Evolutionary conservation across 2,329 filamentous ascomycete species (phyloP).

Genomic region (Claviceps fusiformis): DNA sequence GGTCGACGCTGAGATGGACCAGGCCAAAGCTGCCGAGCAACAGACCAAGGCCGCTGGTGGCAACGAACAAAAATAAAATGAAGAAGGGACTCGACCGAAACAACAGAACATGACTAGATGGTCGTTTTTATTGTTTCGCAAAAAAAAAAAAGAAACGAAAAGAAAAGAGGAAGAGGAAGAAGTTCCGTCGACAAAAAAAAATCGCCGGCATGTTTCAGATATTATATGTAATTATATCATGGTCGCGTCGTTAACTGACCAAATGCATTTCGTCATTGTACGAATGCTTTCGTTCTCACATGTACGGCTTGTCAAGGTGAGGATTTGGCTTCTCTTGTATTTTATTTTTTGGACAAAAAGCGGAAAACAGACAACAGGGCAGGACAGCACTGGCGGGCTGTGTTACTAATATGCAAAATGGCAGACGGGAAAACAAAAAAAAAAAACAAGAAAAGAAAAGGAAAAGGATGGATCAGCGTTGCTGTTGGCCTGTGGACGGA

Average conservation of each 20-base stretch:
- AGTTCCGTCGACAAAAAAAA: background rate
- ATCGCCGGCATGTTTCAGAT: background rate
- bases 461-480: background rate
- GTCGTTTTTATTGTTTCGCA: background rate
- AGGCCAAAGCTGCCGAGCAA: slow-evolving; percentile 16
- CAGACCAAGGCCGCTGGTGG: slow-evolving; percentile 11
- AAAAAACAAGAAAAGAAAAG: background rate
- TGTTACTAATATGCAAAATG: slow-evolving; percentile 1
- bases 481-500: background rate
- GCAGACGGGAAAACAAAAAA: background rate
- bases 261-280: slow-evolving; percentile 9
- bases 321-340: background rate
- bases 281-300: slow-evolving; percentile 15
- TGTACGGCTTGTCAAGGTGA: slow-evolving; percentile 5
- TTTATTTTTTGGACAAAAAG: background rate
- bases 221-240: background rate
- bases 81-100: background rate
- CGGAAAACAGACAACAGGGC: background rate
- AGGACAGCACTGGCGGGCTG: background rate
- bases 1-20: slow-evolving; percentile 40
- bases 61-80: slow-evolving; percentile 1
- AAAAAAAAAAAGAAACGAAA: background rate
- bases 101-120: background rate
- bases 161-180: too few relatives aligned
- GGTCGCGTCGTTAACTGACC: background rate